Evolutionary conservation across 306 rosid genomes (phyloP).

Genomic region (Dicorynia guianensis): DNA sequence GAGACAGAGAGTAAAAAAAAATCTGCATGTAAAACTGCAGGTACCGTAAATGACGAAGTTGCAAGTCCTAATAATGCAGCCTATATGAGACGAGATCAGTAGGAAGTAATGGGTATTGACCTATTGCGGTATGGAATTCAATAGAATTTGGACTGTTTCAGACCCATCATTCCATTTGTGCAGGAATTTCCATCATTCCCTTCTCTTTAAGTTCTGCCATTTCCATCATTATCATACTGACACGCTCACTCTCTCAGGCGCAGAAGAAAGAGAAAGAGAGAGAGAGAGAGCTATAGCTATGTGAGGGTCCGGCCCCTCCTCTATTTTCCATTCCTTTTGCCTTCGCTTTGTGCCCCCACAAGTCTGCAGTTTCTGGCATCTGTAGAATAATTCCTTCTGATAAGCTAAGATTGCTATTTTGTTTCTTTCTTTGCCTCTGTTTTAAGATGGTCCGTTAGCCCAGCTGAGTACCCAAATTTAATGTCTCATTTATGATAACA

Average conservation of each 20-base stretch:
- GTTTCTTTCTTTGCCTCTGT: conserved; percentile 20
- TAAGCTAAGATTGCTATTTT: conserved; percentile 48
- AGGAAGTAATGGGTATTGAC: too few species aligned
- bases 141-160: conserved; percentile 49
- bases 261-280: neutral
- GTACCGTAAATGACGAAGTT: conserved; percentile 33
- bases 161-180: conserved; percentile 62
- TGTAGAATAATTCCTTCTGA: conserved; percentile 58
- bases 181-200: conserved; percentile 64
- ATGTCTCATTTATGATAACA: conserved; percentile 36
- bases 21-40: neutral
- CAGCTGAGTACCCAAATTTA: conserved; percentile 31
- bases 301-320: too few species aligned
- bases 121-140: conserved; percentile 30
- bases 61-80: conserved; percentile 27
- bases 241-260: conserved; percentile 4
- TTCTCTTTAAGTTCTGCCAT: conserved; percentile 33
- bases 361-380: conserved; percentile 46
- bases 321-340: conserved; percentile 43
- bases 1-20: too few species aligned
- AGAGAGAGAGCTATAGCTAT: neutral
- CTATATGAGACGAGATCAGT: conserved; percentile 37
- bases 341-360: conserved; percentile 18
- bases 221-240: conserved; percentile 57
- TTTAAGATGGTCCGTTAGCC: conserved; percentile 41